Evolutionary conservation across 1,284 basidiomycete genomes (phyloP).

Genomic region (Lignosus rhinocerotis): DNA sequence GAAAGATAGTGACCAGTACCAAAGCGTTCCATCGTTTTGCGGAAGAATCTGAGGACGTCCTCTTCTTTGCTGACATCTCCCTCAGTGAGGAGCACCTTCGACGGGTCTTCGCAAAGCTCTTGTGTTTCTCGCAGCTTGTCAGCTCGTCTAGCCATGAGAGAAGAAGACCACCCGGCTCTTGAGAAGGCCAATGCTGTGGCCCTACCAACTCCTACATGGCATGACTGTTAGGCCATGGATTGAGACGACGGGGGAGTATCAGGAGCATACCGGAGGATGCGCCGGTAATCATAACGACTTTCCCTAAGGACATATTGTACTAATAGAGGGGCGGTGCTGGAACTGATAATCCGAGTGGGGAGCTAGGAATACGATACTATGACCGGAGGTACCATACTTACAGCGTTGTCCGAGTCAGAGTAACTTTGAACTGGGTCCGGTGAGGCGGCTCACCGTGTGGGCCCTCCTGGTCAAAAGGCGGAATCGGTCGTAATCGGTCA

Average conservation of each 20-base stretch:
- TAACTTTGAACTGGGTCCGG: too few species aligned
- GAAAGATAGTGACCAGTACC: conserved; percentile 40
- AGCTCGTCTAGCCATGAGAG: conserved; percentile 52
- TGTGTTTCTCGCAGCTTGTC: conserved; percentile 62
- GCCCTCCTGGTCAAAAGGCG: too few species aligned
- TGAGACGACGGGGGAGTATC: background rate
- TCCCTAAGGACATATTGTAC: background rate
- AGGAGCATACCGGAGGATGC: background rate
- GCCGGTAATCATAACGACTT: background rate
- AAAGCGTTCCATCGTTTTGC: conserved; percentile 52
- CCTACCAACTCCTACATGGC: conserved; percentile 47
- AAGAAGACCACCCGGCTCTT: conserved; percentile 45
- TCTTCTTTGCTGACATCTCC: conserved; percentile 68
- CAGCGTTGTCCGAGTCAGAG: too few species aligned
- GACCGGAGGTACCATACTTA: too few species aligned
- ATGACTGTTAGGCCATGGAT: background rate
- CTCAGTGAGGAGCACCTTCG: conserved; percentile 41
- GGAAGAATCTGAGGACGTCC: conserved; percentile 64
- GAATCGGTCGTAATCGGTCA: too few species aligned
- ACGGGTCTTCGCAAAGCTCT: conserved; percentile 43
- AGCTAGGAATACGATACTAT: too few species aligned
- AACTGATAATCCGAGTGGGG: too few species aligned
- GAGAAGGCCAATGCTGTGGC: conserved; percentile 50
- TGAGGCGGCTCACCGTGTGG: too few species aligned
- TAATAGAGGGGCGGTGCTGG: background rate